Percentiles rank a stretch among this genome's conserved stretches.
phyloP scores from a whole-genome alignment of 1,139 yeast genomes.

The Scheffersomyces titani region DNA sequence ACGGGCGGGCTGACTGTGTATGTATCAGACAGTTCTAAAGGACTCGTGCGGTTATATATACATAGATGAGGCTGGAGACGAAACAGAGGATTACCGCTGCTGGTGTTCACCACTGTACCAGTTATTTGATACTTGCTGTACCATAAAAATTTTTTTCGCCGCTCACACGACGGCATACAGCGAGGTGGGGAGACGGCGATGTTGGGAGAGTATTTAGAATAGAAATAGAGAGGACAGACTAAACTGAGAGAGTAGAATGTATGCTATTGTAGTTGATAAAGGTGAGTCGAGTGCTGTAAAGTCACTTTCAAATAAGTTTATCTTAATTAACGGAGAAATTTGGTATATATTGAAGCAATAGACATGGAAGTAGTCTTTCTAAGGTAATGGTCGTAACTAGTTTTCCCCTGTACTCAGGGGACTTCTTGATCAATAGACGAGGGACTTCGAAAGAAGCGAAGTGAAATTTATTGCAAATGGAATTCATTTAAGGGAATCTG shows the following conservation, averaged over 20 bases:
- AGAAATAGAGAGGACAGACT: background rate
- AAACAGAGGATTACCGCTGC: background rate
- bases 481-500: background rate
- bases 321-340: too few species aligned
- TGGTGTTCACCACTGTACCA: background rate
- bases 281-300: background rate
- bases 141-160: constrained; percentile 44
- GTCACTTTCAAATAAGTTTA: background rate
- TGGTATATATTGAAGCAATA: background rate
- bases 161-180: constrained; percentile 1
- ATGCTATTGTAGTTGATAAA: background rate
- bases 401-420: too few species aligned
- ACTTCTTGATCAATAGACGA: background rate
- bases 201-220: background rate
- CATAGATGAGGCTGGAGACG: background rate
- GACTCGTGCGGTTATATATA: background rate
- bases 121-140: constrained; percentile 57
- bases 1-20: background rate
- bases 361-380: background rate
- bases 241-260: background rate
- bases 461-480: background rate
- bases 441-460: too few species aligned
- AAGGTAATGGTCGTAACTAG: too few species aligned
- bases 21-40: background rate
- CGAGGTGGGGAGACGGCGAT: background rate